Percentiles rank a stretch among this genome's conserved stretches.
These are phyloP conservation scores for Puccinia hordei DNA, from an alignment of 1,284 basidiomycete species.

Conservation along the genomic window DNA sequence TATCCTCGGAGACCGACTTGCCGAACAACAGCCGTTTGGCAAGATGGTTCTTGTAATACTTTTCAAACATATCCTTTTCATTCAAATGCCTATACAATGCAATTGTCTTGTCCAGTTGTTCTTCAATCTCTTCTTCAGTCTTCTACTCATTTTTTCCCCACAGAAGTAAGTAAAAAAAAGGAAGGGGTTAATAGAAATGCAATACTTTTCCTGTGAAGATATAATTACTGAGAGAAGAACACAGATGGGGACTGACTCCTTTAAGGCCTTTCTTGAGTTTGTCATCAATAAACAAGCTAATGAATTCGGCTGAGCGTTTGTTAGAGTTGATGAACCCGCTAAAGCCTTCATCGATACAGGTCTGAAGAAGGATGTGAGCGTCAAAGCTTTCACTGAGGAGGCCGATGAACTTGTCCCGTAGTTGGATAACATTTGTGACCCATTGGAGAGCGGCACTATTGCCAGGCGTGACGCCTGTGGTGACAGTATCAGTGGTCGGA, in stretches of 20 bases:
- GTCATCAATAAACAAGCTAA: slow-evolving; percentile 96
- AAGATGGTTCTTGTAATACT: slow-evolving; percentile 95
- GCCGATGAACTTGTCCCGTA: slow-evolving; percentile 87
- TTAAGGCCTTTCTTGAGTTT: slow-evolving; percentile 93
- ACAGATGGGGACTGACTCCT: slow-evolving; percentile 68
- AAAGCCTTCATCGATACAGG: slow-evolving; percentile 87
- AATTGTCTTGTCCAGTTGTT: slow-evolving; percentile 88
- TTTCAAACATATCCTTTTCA: slow-evolving; percentile 97
- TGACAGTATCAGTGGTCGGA: slow-evolving; percentile 56
- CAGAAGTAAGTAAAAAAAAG: neutral
- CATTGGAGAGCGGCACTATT: slow-evolving; percentile 74
- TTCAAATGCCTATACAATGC: slow-evolving; percentile 89
- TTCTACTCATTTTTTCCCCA: slow-evolving; percentile 68
- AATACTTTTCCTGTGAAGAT: neutral
- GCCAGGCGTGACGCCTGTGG: slow-evolving; percentile 54
- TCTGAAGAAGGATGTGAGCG: slow-evolving; percentile 77
- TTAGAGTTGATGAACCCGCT: slow-evolving; percentile 89
- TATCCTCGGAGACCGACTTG: slow-evolving; percentile 91
- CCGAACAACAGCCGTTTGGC: slow-evolving; percentile 84
- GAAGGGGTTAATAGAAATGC: slow-evolving; percentile 14
- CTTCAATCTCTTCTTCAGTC: slow-evolving; percentile 88
- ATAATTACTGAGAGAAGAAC: neutral
- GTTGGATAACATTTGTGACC: slow-evolving; percentile 87
- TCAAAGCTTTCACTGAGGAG: slow-evolving; percentile 74
- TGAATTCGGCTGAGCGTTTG: slow-evolving; percentile 84